Evolutionary conservation across 2,329 filamentous ascomycete genomes (phyloP), one percentile per base, ranked within the genome.

Genomic region (Phialemonium atrogriseum): DNA sequence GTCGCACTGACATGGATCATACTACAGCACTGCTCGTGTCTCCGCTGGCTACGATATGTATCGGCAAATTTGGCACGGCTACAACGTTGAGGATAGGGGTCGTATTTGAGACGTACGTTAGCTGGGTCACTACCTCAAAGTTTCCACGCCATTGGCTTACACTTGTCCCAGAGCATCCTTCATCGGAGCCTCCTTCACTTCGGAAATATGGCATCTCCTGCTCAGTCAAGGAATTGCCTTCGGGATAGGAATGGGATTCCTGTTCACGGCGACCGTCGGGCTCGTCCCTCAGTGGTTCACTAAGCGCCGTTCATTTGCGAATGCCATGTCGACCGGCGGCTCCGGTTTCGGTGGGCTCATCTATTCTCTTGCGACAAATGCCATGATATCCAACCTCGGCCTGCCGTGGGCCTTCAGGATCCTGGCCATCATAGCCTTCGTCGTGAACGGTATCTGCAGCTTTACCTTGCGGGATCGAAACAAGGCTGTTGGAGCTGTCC

Each of bases 251-350:
- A 80, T 89, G 69, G 84, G 84, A 0, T 79, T 88, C 35, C 60
- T 80, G 8, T 89, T 87, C 49, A 80, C 82, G 1, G 73, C 73
- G 1, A 74, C 67, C 5, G 78, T 81, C 4, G 73, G 72, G 20
- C 70, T 86, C 9, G 64, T 81, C 0, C 72, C 81, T 2, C 81
- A 87, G 50, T 87, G 81, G 81, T 88, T 88, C 48, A 71, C 65
- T 8, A 77, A 72, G 19, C 68, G 66, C 16, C 69, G 82, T 2
- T 80, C 75, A 17, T 64, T 87, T 10, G 81, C 82, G 9, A 85
- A 82, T 39, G 76, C 80, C 1, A 65, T 84, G 12, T 64, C 70
- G 1, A 72, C 80, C 2, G 70, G 73, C n/a, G 84, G 84, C 2
- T 78, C 73, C 11, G 84, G 84, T 0, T 60, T 88, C 5, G 84